Conservation (phyloP, 2,329 filamentous ascomycete species). For the Ilyonectria mors-panacis region DNA sequence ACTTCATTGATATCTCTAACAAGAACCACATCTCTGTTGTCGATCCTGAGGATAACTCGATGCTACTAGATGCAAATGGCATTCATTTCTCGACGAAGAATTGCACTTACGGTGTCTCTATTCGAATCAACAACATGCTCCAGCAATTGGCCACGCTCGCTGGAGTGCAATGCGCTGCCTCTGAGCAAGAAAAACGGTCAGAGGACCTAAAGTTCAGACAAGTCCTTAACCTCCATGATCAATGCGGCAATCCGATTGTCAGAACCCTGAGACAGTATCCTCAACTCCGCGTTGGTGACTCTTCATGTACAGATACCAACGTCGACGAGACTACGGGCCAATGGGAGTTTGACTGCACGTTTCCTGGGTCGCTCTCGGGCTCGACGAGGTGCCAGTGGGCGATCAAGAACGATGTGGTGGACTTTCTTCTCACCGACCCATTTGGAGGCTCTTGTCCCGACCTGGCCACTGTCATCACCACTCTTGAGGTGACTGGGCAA, state of each 20-base stretch:
- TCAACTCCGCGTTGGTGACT: constrained; percentile 51
- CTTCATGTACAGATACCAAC: constrained; percentile 48
- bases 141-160: constrained; percentile 52
- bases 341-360: constrained; percentile 56
- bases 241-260: constrained; percentile 52
- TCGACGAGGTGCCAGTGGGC: constrained; percentile 51
- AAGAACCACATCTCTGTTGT: constrained; percentile 51
- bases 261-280: constrained; percentile 48
- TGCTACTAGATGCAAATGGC: constrained; percentile 52
- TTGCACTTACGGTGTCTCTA: constrained; percentile 53
- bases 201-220: constrained; percentile 51
- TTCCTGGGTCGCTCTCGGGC: constrained; percentile 51
- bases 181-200: constrained; percentile 40
- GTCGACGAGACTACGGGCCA: constrained; percentile 48
- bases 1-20: constrained; percentile 55
- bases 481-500: constrained; percentile 46
- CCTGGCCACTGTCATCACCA: constrained; percentile 53
- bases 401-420: constrained; percentile 50
- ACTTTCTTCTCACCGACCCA: constrained; percentile 54
- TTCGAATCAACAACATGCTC: constrained; percentile 53
- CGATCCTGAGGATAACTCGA: constrained; percentile 50
- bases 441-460: constrained; percentile 55
- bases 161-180: constrained; percentile 49
- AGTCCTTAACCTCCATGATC: constrained; percentile 52
- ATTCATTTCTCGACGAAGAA: constrained; percentile 54